Percentiles rank a stretch among this genome's conserved stretches.
Conservation (phyloP, 495 filamentous ascomycete species). For the Polyplosphaeria fusca region DNA sequence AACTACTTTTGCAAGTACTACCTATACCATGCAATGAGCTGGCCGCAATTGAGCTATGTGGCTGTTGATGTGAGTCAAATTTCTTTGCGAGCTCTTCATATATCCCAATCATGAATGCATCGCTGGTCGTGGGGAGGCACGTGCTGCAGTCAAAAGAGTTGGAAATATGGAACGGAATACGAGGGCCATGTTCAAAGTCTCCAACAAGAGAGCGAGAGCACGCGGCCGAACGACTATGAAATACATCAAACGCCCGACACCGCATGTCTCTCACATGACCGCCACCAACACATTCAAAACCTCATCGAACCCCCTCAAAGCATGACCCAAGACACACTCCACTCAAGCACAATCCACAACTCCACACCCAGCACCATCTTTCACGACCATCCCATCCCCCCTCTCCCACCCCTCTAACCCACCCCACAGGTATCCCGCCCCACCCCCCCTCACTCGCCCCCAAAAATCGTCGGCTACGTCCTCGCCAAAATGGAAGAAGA, state of each 20-base stretch:
- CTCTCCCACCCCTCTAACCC: background rate
- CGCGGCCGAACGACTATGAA: no score
- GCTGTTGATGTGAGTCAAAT: constrained; percentile 66
- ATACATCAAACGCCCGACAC: no score
- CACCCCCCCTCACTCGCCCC: constrained; percentile 79
- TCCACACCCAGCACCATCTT: background rate
- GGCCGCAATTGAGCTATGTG: constrained; percentile 95
- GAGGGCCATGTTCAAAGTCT: no score
- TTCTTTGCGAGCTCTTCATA: no score
- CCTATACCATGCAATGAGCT: constrained; percentile 96
- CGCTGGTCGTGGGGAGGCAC: no score
- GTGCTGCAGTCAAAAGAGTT: no score
- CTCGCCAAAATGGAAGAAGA: constrained; percentile 99
- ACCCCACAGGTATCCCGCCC: constrained; percentile 59
- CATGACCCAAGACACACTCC: no score
- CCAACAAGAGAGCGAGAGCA: no score
- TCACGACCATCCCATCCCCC: background rate
- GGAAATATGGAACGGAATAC: no score
- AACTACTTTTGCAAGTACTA: constrained; percentile 99
- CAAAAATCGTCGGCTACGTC: constrained; percentile 98
- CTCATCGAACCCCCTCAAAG: no score
- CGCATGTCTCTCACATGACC: background rate
- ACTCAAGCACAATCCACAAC: background rate
- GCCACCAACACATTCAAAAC: background rate
- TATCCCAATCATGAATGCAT: no score